These are phyloP conservation scores for Fusarium palustre DNA, from an alignment of 2,329 filamentous ascomycete species.

Conservation along the genomic window DNA sequence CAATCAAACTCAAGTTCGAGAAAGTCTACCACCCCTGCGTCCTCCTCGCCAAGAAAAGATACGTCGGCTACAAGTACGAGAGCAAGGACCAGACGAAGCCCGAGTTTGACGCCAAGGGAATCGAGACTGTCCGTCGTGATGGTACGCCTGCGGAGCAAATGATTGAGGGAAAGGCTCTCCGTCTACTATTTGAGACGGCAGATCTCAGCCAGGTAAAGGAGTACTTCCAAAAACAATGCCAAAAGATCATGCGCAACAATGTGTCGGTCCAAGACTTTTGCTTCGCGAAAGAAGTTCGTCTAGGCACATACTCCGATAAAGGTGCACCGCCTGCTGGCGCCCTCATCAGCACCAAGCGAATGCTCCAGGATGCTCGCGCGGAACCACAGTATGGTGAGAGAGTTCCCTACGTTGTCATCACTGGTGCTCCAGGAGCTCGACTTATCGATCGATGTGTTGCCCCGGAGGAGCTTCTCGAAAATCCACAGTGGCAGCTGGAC, in stretches of 20 bases:
- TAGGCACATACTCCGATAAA: constrained; percentile 84
- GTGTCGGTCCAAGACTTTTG: constrained; percentile 96
- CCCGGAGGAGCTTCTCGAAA: constrained; percentile 82
- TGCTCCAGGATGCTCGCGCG: constrained; percentile 85
- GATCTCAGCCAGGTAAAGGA: constrained; percentile 89
- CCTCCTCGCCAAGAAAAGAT: constrained; percentile 94
- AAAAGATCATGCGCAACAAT: constrained; percentile 89
- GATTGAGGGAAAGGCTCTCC: constrained; percentile 92
- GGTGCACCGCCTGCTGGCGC: constrained; percentile 87
- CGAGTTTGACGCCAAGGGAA: constrained; percentile 97
- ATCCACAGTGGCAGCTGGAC: constrained; percentile 83
- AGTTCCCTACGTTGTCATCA: constrained; percentile 92
- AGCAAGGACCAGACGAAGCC: constrained; percentile 78
- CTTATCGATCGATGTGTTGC: constrained; percentile 91
- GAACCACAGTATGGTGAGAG: constrained; percentile 97
- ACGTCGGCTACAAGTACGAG: constrained; percentile 98
- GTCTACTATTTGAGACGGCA: constrained; percentile 87
- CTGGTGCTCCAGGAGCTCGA: constrained; percentile 85
- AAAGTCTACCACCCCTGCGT: constrained; percentile 98
- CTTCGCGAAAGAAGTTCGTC: constrained; percentile 90
- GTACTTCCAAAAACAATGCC: constrained; percentile 91
- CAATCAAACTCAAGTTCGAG: constrained; percentile 96
- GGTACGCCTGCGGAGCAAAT: constrained; percentile 96
- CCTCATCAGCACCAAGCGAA: constrained; percentile 84
- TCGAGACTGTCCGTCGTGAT: constrained; percentile 95